phyloP scores from a whole-genome alignment of 2,329 filamentous ascomycete genomes.

The Epichloe festucae region DNA sequence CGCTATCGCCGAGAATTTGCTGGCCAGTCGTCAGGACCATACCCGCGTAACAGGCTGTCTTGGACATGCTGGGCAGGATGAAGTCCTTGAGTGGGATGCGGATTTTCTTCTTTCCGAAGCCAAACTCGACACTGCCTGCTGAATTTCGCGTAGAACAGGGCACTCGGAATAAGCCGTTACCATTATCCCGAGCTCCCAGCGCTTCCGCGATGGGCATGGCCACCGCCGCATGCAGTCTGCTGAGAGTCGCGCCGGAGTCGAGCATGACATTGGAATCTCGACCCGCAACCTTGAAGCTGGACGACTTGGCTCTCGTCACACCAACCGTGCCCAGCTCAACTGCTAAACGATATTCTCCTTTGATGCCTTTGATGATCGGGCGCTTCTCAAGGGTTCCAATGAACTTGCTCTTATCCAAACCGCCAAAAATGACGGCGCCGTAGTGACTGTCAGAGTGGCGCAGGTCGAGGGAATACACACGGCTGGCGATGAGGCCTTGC shows the following conservation, averaged over 20 bases:
- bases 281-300: constrained; percentile 14
- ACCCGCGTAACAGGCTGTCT: constrained; percentile 27
- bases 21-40: constrained; percentile 25
- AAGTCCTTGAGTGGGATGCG: constrained; percentile 34
- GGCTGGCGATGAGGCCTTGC: constrained; percentile 34
- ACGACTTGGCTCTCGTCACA: constrained; percentile 13
- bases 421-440: constrained; percentile 40
- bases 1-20: constrained; percentile 30
- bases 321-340: constrained; percentile 20
- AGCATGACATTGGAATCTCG: constrained; percentile 31
- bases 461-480: constrained; percentile 38
- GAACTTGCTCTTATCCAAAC: constrained; percentile 39
- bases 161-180: constrained; percentile 30
- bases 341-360: constrained; percentile 25
- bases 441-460: constrained; percentile 28
- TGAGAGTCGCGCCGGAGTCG: constrained; percentile 40
- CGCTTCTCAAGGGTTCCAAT: constrained; percentile 30
- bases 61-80: constrained; percentile 22
- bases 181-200: constrained; percentile 28
- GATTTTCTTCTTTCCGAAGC: constrained; percentile 29
- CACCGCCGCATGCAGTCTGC: constrained; percentile 29
- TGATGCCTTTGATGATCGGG: constrained; percentile 26
- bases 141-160: constrained; percentile 26
- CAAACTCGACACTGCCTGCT: constrained; percentile 33
- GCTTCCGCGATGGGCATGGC: constrained; percentile 29